Base-by-base conservation (phyloP, 495 filamentous ascomycete species). In the Neurospora sp. region DNA sequence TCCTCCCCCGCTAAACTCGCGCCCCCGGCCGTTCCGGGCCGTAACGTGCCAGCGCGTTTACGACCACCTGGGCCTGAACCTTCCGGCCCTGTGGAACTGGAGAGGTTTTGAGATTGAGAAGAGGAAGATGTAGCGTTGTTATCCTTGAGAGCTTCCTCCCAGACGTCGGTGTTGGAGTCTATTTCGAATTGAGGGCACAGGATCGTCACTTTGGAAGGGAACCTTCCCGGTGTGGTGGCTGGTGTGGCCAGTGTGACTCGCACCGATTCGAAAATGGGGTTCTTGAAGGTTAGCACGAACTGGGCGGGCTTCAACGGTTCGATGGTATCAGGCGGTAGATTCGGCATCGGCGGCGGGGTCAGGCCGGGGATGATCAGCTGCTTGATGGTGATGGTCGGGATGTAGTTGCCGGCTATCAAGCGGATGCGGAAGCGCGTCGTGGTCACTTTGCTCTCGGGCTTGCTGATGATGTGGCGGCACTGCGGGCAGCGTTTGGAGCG, bases 171-270 rank as follows among this genome's bases (percentile, higher is more conserved):
- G 81, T 96, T 97, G 59, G 96, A 92, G 73, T 96, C 96, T 70
- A 99, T 91, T 37, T 96, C 92, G 83, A 99, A 98, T 75, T 97
- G 90, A 7, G 96, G 96, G 78, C 94, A 98, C 13, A 98, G 87
- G 45, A 99, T 92, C 7, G 95, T 98, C 74, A 98, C 93, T 77
- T 89, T 93, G 62, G 90, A 90, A 0, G 88, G 85, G 73, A 93
- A 91, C 21, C 87, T 85, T 13, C 95, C 94, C 0, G 94, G 93
- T 0, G 94, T 97, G 11, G 87, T 86, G 24, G 90, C 84, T 1
- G 96, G 93, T 0, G 96, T 96, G 6, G 92, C 96, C 10, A 99
- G 89, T 0, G 92, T 95, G 71, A 99, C 89, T 71, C 90, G 90
- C 45, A 99, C 88, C 9, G 90, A 85, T 75, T 98, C 96, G 84